phyloP scores from a whole-genome alignment of 495 filamentous ascomycete species.

The Pyrenula massariospora region DNA sequence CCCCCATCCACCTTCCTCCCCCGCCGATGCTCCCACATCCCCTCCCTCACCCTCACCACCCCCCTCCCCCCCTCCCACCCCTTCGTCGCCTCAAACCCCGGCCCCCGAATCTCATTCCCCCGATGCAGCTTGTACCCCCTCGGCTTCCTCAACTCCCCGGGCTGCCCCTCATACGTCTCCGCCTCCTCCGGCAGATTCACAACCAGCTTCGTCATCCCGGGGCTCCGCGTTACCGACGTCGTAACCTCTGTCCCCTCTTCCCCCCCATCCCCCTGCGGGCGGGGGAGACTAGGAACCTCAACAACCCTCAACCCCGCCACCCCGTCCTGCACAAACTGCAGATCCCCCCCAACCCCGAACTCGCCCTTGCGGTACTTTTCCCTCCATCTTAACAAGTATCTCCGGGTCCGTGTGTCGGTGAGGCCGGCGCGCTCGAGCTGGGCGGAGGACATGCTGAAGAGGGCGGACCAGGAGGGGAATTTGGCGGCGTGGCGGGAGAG shows the following conservation, averaged over 20 bases:
- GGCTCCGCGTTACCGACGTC: conserved; percentile 30
- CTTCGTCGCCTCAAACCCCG: conserved; percentile 55
- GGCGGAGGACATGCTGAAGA: conserved; percentile 66
- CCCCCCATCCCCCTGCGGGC: neutral
- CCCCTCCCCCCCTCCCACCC: conserved; percentile 47
- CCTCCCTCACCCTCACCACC: conserved; percentile 58
- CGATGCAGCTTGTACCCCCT: conserved; percentile 53
- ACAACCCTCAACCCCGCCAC: conserved; percentile 56
- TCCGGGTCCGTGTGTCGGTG: conserved; percentile 67
- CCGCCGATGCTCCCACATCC: conserved; percentile 75
- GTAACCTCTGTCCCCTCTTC: conserved; percentile 1
- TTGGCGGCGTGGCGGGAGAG: conserved; percentile 67
- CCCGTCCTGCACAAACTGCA: conserved; percentile 61
- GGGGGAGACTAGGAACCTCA: conserved; percentile 35
- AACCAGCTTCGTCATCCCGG: conserved; percentile 46
- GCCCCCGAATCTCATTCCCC: conserved; percentile 55
- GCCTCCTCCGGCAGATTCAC: conserved; percentile 60
- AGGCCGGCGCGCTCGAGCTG: conserved; percentile 76
- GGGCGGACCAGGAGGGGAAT: conserved; percentile 75
- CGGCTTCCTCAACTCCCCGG: conserved; percentile 36
- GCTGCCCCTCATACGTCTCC: conserved; percentile 21
- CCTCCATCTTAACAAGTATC: conserved; percentile 78
- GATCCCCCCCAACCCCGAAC: conserved; percentile 69
- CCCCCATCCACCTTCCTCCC: conserved; percentile 93
- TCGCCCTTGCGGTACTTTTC: conserved; percentile 67